Evolutionary conservation across 345 rosid species (phyloP), one percentile per base, ranked within the genome.

Genomic region (Populus alba): DNA sequence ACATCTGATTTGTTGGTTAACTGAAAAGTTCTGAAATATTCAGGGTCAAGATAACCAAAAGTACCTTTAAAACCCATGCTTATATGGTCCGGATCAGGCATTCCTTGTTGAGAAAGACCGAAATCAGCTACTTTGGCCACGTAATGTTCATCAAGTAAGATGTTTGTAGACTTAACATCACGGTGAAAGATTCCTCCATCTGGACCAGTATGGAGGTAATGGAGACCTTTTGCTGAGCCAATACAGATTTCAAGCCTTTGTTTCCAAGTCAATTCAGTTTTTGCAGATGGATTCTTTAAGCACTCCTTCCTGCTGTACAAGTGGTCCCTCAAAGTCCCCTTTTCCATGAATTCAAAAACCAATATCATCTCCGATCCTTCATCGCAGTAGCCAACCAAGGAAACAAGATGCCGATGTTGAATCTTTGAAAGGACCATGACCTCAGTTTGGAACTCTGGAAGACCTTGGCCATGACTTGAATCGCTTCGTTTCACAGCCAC

Each of bases 401-500:
- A 41, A 41, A 41, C 45, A 41, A 41, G 45, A 41, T 41, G 13
- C 3, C 45, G 0, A 41, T 41, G 45, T 41, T 41, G 45, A 12
- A 41, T 41, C 45, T 12, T 41, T 0, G 13, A 41, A 10, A 41
- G 13, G 45, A 41, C 45, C 12, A 41, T 41, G 45, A 41, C 3
- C 45, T 41, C 13, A 41, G 45, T 10, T 41, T 10, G 45, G 45
- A 41, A 41, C 4, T 41, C 4, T 41, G 45, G 45, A 41, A 41
- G 45, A 41, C 45, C 13, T 13, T 41, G 45, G 45, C 45, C 73
- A 23, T 68, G 53, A 39, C 73, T 70, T 2, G 68, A 76, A 33
- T 76, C 73, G 16, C 79, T 68, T n/a, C 79, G 31, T 59, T 76
- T 77, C 37, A 77, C 79, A 22, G 79, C 79, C 6, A 77, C 79